These are phyloP conservation scores for Trypanosoma rangeli DNA, from an alignment of 208 protist genomes.

Conservation along the genomic window DNA sequence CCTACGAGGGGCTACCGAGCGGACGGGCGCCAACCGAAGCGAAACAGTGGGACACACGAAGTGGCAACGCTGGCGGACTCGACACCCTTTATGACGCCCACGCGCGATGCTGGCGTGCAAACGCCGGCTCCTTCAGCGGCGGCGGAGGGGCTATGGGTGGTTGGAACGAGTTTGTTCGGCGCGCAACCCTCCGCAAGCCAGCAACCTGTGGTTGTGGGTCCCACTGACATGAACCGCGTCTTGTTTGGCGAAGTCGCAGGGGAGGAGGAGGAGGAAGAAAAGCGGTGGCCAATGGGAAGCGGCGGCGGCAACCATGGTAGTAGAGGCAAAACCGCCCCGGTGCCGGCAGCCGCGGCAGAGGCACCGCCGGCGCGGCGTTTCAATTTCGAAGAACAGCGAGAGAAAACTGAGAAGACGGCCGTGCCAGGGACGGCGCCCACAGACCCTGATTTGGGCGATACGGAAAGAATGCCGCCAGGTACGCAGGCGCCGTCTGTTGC, in stretches of 20 bases:
- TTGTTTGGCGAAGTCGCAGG: background rate
- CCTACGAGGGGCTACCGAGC: background rate
- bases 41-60: background rate
- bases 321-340: background rate
- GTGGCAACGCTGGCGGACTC: background rate
- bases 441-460: background rate
- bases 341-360: background rate
- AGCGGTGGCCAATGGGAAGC: background rate
- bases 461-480: background rate
- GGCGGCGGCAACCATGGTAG: too few species aligned
- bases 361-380: background rate
- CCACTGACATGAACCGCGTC: background rate
- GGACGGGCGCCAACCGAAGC: background rate
- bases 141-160: background rate
- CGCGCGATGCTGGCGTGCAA: conserved; percentile 11
- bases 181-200: background rate
- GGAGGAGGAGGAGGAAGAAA: background rate
- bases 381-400: background rate
- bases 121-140: background rate
- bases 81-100: background rate
- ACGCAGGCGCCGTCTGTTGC: background rate
- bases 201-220: background rate
- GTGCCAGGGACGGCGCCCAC: background rate
- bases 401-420: background rate
- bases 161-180: background rate